Percentiles rank a stretch among this genome's conserved stretches.
phyloP scores from a whole-genome alignment of 192 early-diverging fungal genomes.

The Allomyces macrogynus region DNA sequence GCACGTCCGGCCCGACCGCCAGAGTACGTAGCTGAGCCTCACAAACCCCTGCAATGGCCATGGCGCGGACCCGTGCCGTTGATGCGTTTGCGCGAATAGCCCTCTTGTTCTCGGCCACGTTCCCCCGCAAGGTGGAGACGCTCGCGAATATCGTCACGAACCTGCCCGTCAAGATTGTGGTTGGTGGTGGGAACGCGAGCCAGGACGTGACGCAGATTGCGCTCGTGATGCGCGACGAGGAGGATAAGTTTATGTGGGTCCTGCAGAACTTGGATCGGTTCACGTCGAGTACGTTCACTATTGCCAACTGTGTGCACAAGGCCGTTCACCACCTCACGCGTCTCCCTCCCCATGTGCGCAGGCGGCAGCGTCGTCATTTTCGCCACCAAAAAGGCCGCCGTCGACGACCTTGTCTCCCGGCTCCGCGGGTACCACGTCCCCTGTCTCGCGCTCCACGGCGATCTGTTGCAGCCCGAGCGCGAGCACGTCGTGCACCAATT shows the following conservation, averaged over 20 bases:
- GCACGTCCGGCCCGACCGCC: slow-evolving; percentile 58
- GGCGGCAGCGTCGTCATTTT: slow-evolving; percentile 59
- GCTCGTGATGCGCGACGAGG: slow-evolving; percentile 40
- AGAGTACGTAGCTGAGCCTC: slow-evolving; percentile 20
- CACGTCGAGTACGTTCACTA: slow-evolving; percentile 23
- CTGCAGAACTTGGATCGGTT: slow-evolving; percentile 27
- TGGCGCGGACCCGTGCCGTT: no score
- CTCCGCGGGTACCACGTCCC: slow-evolving; percentile 29
- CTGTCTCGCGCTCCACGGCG: slow-evolving; percentile 53
- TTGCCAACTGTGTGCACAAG: no score
- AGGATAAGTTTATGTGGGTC: slow-evolving; percentile 57
- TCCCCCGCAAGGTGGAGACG: slow-evolving; percentile 44
- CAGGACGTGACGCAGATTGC: slow-evolving; percentile 52
- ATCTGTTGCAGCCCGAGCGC: slow-evolving; percentile 52
- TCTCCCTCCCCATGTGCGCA: not conserved
- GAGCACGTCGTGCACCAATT: slow-evolving; percentile 50
- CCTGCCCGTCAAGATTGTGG: slow-evolving; percentile 50
- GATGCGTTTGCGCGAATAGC: slow-evolving; percentile 11
- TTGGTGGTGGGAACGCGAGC: slow-evolving; percentile 52
- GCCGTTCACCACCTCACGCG: no score
- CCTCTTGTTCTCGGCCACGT: slow-evolving; percentile 61
- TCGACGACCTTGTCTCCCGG: slow-evolving; percentile 44
- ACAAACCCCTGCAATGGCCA: no score
- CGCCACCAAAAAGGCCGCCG: slow-evolving; percentile 47
- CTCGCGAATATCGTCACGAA: slow-evolving; percentile 47